phyloP scores from a whole-genome alignment of 2,329 filamentous ascomycete species.

The Ascochyta koolunga region DNA sequence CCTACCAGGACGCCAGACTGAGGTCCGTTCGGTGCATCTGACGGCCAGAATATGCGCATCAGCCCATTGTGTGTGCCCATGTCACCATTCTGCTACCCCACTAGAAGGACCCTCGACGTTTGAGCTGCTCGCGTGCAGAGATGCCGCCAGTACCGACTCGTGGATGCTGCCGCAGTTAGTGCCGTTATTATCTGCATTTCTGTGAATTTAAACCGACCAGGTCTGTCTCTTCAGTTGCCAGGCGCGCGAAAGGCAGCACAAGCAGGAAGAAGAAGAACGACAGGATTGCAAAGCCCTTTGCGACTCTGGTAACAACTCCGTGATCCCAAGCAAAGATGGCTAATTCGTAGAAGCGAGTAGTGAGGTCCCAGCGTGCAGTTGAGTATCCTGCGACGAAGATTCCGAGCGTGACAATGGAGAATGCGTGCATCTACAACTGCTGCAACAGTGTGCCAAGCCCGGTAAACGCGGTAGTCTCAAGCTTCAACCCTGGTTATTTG shows the following conservation, averaged over 20 bases:
- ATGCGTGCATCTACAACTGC: slow-evolving; percentile 93
- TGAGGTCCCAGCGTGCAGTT: slow-evolving; percentile 98
- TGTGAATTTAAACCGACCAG: slow-evolving; percentile 64
- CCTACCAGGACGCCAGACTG: slow-evolving; percentile 87
- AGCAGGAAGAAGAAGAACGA: slow-evolving; percentile 85
- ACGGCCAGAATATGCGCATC: slow-evolving; percentile 99
- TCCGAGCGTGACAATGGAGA: slow-evolving; percentile 91
- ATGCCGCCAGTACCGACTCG: slow-evolving; percentile 78
- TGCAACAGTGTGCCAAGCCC: slow-evolving; percentile 62
- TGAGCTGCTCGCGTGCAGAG: slow-evolving; percentile 92
- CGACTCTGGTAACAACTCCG: slow-evolving; percentile 88
- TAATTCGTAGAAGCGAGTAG: slow-evolving; percentile 95
- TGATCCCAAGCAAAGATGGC: slow-evolving; percentile 98
- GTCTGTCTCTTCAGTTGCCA: slow-evolving; percentile 80
- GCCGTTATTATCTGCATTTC: neutral
- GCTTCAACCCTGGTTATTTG: neutral
- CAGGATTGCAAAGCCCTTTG: slow-evolving; percentile 82
- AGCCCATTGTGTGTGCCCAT: slow-evolving; percentile 77
- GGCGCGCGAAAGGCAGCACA: slow-evolving; percentile 80
- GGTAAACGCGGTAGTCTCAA: neutral
- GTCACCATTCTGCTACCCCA: slow-evolving; percentile 59
- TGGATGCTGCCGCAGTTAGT: slow-evolving; percentile 69
- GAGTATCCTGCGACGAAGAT: slow-evolving; percentile 99
- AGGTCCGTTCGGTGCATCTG: slow-evolving; percentile 76
- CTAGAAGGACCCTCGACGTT: slow-evolving; percentile 93